phyloP scores from a whole-genome alignment of 2,329 filamentous ascomycete genomes.

The Paecilomyces dactylethromorphus region DNA sequence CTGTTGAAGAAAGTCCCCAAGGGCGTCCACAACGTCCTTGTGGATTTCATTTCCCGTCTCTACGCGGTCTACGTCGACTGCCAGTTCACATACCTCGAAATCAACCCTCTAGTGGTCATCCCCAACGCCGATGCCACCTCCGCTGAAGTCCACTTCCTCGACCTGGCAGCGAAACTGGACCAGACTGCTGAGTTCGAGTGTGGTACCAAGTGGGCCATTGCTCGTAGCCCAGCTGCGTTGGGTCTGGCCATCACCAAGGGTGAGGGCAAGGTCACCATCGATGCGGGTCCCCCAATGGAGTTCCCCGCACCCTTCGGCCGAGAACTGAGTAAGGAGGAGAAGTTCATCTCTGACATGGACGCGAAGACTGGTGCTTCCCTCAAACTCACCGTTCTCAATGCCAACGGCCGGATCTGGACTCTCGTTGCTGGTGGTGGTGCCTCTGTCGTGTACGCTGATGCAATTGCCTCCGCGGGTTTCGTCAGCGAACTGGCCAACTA shows the following conservation, averaged over 20 bases:
- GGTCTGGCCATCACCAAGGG: slow-evolving; percentile 65
- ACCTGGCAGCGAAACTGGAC: slow-evolving; percentile 96
- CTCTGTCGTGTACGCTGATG: slow-evolving; percentile 97
- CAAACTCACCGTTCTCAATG: slow-evolving; percentile 94
- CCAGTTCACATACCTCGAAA: slow-evolving; percentile 99
- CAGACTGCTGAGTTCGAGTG: slow-evolving; percentile 99
- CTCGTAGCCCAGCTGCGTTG: slow-evolving; percentile 80
- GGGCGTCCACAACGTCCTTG: slow-evolving; percentile 94
- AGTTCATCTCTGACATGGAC: slow-evolving; percentile 97
- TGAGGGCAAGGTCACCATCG: slow-evolving; percentile 77
- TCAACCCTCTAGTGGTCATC: slow-evolving; percentile 97
- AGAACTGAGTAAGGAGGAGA: slow-evolving; percentile 97
- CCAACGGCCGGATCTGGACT: slow-evolving; percentile 90
- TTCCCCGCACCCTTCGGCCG: slow-evolving; percentile 98
- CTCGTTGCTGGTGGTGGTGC: slow-evolving; percentile 98
- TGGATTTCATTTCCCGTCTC: slow-evolving; percentile 97
- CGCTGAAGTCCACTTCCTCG: slow-evolving; percentile 93
- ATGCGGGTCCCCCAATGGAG: slow-evolving; percentile 95
- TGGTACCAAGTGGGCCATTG: slow-evolving; percentile 97
- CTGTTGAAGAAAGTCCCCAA: slow-evolving; percentile 90
- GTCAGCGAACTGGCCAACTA: slow-evolving; percentile 98
- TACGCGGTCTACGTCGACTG: slow-evolving; percentile 99
- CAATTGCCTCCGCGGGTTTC: slow-evolving; percentile 93
- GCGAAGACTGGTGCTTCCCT: slow-evolving; percentile 98
- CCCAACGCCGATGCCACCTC: slow-evolving; percentile 89